phyloP scores from a whole-genome alignment of 331 rosid genomes.

The Dryas integrifolia region DNA sequence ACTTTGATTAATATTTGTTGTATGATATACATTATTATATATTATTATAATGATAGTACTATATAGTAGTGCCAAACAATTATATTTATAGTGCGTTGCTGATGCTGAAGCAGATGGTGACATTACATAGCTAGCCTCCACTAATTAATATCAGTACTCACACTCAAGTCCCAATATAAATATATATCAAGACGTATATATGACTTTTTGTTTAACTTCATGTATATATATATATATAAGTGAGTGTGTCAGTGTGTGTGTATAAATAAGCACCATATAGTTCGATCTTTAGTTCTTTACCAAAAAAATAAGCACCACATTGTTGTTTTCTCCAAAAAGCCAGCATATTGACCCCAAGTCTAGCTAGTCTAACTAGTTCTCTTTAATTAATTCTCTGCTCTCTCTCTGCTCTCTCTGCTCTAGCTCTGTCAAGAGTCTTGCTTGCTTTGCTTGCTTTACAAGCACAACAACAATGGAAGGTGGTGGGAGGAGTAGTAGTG shows the following conservation, averaged over 20 bases:
- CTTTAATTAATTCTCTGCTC: neutral
- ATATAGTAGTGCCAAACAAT: too few species aligned
- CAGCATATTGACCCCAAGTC: neutral
- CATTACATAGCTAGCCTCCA: neutral
- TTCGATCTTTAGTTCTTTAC: too few species aligned
- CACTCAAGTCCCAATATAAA: neutral
- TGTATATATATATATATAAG: too few species aligned
- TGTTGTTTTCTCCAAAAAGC: neutral
- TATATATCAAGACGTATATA: too few species aligned
- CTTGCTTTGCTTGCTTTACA: neutral
- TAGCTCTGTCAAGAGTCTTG: neutral
- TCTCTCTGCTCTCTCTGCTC: neutral
- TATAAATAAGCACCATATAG: too few species aligned
- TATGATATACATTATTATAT: too few species aligned
- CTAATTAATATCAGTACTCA: neutral
- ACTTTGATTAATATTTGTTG: too few species aligned
- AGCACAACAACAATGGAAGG: slow-evolving; percentile 29
- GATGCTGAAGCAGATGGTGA: slow-evolving; percentile 2
- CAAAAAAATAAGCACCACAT: too few species aligned
- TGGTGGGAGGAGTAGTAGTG: slow-evolving; percentile 10
- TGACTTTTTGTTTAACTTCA: too few species aligned
- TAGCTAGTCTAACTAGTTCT: neutral
- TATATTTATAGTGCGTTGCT: neutral
- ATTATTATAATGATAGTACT: too few species aligned
- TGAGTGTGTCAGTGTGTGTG: too few species aligned